Evolutionary conservation across 129 eudicot species (phyloP), one percentile per base, ranked within the genome.

Genomic region (Kitagawia praeruptora): DNA sequence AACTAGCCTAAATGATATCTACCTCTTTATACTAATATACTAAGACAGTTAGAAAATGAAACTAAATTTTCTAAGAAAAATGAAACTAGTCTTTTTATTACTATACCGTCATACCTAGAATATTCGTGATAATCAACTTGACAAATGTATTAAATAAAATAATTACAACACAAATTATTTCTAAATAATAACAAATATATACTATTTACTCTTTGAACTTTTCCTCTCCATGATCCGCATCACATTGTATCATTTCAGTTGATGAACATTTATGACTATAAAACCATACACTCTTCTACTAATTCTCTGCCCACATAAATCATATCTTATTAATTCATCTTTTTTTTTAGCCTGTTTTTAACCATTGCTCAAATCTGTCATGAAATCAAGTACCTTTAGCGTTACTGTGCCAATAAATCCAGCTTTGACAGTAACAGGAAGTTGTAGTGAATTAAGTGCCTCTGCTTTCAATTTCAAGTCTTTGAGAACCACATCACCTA

Each of bases 321-420:
- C 8, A n/a, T 21, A 21, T 63, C 18, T 12, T 8, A n/a, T 63
- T 63, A 63, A 11, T 63, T 6, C 10, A 25, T 63, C 70, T 38
- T 3, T 64, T 38, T 3, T 64, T 64, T 64, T 34, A 15, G 8
- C 41, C 74, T 6, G 34, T 31, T 70, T 70, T 38, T 18, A 6
- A 37, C 23, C 7, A 10, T 34, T 67, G 16, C 46, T 6, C 38
- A 5, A 13, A 13, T 34, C 27, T 42, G 34, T 21, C 34, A 21
- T n/a, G 11, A 10, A 10, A 72, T 23, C 31, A 21, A 25, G 21
- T 89, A 91, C 98, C 98, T 95, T 89, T 54, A 95, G 85, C 49
- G 98, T 95, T 90, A 95, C 90, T 49, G 96, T 87, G 67, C 98
- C 98, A 80, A 95, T 88, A 81, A 95, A 92, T 77, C 98, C 98